A percentile compares a stretch with the other conserved stretches of the same genome.
phyloP scores from a whole-genome alignment of 2,329 filamentous ascomycete species.

The Cercospora zeina region DNA sequence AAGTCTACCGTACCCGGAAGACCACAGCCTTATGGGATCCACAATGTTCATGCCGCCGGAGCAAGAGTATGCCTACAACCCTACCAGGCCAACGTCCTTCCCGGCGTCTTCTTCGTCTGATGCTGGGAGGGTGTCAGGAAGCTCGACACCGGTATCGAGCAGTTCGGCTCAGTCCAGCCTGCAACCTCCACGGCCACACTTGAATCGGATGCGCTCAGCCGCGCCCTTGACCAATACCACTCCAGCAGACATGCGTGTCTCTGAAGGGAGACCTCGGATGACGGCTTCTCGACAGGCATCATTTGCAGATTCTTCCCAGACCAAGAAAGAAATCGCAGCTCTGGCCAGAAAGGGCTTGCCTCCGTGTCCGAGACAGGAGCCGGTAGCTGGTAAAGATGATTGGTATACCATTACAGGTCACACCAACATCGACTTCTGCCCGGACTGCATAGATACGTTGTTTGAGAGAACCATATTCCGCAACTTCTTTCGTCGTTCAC shows the following conservation, averaged over 20 bases:
- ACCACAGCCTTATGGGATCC: slow-evolving; percentile 39
- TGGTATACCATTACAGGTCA: slow-evolving; percentile 77
- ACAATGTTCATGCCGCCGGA: slow-evolving; percentile 48
- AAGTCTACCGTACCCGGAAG: slow-evolving; percentile 50
- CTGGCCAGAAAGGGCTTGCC: slow-evolving; percentile 53
- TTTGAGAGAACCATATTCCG: slow-evolving; percentile 69
- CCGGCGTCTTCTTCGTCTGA: slow-evolving; percentile 6
- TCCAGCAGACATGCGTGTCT: slow-evolving; percentile 12
- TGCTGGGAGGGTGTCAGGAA: neutral
- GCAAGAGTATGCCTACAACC: slow-evolving; percentile 44
- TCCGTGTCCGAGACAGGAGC: slow-evolving; percentile 67
- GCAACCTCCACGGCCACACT: slow-evolving; percentile 11
- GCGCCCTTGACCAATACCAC: slow-evolving; percentile 3
- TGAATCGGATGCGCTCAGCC: slow-evolving; percentile 21
- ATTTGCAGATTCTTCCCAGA: slow-evolving; percentile 32
- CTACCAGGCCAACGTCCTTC: slow-evolving; percentile 22
- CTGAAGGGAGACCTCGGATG: slow-evolving; percentile 16
- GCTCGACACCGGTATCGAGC: slow-evolving; percentile 12
- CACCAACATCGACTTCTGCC: slow-evolving; percentile 76
- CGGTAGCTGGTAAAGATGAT: slow-evolving; percentile 65
- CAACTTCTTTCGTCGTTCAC: slow-evolving; percentile 63
- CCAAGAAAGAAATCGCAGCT: slow-evolving; percentile 50
- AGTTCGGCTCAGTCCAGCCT: slow-evolving; percentile 14
- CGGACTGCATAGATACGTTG: slow-evolving; percentile 71
- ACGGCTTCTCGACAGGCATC: slow-evolving; percentile 25